Evolutionary conservation across 2,329 filamentous ascomycete species (phyloP), one percentile per base, ranked within the genome.

Genomic region (Xylariomycetidae sp.): DNA sequence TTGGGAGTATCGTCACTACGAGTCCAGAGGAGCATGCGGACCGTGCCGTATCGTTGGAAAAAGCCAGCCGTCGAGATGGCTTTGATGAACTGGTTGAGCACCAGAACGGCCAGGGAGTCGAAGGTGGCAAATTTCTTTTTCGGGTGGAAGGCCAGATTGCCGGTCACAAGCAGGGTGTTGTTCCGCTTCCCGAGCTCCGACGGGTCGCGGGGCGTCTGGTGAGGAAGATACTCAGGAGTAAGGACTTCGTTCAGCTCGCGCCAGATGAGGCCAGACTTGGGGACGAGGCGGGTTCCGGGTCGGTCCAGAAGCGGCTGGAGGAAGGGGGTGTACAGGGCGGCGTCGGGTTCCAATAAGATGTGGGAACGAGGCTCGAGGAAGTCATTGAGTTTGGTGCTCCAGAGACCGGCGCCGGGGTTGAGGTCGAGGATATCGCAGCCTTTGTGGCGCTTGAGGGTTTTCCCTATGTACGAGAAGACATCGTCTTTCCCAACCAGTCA

Each of bases 401-500:
- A 92, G 3, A 94, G 34, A 7, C 88, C 86, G 1, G 65, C 64
- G 10, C 88, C 88, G 0, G 90, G 90, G 56, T 89, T 86, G 35
- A 95, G 65, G 53, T 96, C 90, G 48, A 98, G 66, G 27, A 96
- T 72, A 49, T 94, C 88, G 60, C 89, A 88, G 34, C 85, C 85
- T 31, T 68, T 64, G 57, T 92, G 81, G 27, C 76, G 73, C 20
- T 76, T 63, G 13, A 96, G 70, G 3, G 77, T 78, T 1, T 74
- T 71, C 3, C 73, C 76, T n/a, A 93, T 62, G 39, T 85, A 85
- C 6, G 74, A 55, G 28, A 94, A 48, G 10, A 84, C 64, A 47
- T 90, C 79, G 51, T 87, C 83, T 79, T 31, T 10, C 27, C 6
- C 6, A 17, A n/a, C 22, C 19, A 30, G 33, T 31, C 23, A 23